Evolutionary conservation across 2,329 filamentous ascomycete genomes (phyloP), one percentile per base, ranked within the genome.

Genomic region (Trichoderma semiorbis): DNA sequence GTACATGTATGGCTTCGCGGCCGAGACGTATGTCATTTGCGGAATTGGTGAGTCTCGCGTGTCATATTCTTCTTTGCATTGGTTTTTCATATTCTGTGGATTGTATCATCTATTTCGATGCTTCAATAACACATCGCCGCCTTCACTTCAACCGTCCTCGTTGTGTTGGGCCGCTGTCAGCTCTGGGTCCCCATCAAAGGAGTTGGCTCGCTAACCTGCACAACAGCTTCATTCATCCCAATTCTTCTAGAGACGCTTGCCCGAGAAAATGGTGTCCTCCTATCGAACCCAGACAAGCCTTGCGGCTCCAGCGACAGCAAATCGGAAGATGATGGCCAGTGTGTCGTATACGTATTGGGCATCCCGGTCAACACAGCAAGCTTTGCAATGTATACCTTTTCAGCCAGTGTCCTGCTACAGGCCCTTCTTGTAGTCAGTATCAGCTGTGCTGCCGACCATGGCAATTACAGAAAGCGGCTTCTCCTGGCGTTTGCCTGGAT

Each of bases 311-410:
- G 87, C 74, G 88, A 90, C 77, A 85, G 83, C 74, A 87, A 87
- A 69, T 79, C 78, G 43, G 80, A 84, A 69, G 83, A 85, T 75
- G 84, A 85, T 55, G 86, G 86, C 63, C 93, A 97, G 79, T 99
- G 96, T 79, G 85, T 98, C 72, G 90, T 98, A 72, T 89, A 91
- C 74, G 85, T 98, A 6, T 84, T 97, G 28, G 95, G 95, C 7
- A 81, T 92, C 72, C 91, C 97, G 78, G 91, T 99, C 83, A 98
- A 98, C 81, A 98, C 95, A 1, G 95, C 95, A 43, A 97, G 93
- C 81, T 98, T 98, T 81, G 95, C 94, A 79, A 97, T 98, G 94
- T 98, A 98, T 83, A 98, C 94, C 2, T 99, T 99, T 82, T 97
- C 94, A 72, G 85, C 97, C 78, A 97, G 93, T 79, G 96, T 99